Conservation (phyloP, 805 yeast genomes). For the Pichia membranifaciens region DNA sequence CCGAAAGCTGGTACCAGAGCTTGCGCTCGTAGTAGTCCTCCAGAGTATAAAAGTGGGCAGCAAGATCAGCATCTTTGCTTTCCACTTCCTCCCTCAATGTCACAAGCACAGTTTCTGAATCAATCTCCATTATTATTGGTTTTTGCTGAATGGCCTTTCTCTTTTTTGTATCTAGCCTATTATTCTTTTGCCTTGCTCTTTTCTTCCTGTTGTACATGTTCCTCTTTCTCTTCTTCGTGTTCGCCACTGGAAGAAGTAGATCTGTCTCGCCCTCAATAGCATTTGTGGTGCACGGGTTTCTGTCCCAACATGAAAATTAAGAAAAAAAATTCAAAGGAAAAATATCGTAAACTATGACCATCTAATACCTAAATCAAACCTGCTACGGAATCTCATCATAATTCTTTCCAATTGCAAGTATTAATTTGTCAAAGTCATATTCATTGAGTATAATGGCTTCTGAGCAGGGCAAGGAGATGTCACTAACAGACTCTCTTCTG, state of each 20-base stretch:
- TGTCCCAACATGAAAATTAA: background rate
- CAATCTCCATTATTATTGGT: constrained; percentile 29
- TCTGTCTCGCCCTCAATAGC: background rate
- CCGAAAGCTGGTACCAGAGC: constrained; percentile 91
- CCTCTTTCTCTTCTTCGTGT: background rate
- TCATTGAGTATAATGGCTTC: background rate
- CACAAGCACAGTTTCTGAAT: constrained; percentile 44
- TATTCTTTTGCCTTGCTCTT: too few relatives aligned
- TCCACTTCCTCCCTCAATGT: constrained; percentile 64
- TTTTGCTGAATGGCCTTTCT: too few relatives aligned
- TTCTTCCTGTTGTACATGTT: background rate
- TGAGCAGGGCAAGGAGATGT: background rate
- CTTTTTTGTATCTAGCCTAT: background rate
- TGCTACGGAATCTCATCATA: too few relatives aligned
- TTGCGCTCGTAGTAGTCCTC: constrained; percentile 86
- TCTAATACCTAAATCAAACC: too few relatives aligned
- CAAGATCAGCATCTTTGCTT: constrained; percentile 42
- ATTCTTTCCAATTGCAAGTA: too few relatives aligned
- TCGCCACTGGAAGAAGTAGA: constrained; percentile 1
- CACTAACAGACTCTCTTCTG: constrained; percentile 11
- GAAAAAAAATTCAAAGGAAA: background rate
- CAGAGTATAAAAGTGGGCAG: constrained; percentile 56
- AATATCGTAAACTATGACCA: too few relatives aligned
- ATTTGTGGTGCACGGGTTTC: too few relatives aligned
- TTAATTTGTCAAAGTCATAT: too few relatives aligned